Evolutionary conservation across 805 yeast genomes (phyloP), one percentile per base, ranked within the genome.

Genomic region (Cyberlindnera subsufficiens): DNA sequence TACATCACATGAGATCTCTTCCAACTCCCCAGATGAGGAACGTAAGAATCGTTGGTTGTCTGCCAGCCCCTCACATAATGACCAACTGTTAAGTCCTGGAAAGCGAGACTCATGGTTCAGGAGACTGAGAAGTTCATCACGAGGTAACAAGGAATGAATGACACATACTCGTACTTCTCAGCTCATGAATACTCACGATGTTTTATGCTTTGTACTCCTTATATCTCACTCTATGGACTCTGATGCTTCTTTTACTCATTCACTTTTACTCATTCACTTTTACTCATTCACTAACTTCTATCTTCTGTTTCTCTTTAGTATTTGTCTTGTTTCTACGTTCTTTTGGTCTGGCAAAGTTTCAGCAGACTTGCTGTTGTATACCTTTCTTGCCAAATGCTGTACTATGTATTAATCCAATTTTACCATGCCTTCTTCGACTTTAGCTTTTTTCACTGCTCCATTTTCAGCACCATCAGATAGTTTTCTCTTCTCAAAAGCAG

Each of bases 61-160:
- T 15, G 7, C 15, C 30, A 19, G 19, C 16, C 20, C 37, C 29
- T 25, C 31, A 25, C 13, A 15, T 15, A 15, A 10, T 31, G 27
- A 22, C 8, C 27, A 22, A 22, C 10, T 22, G 13, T 22, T 22
- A 25, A 35, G 31, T 20, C 19, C 31, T 22, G 16, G 25, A 14
- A 46, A 46, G 40, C 42, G 41, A 31, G 50, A 44, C 19, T 61
- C 68, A 6, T 75, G 79, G 79, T 68, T 73, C 46, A 70, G 62
- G 43, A 64, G 70, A 49, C 47, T 72, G 37, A 66, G 71, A 42
- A 62, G 68, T 36, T 55, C 65, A 25, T 68, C 72, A 6, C 54
- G 68, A 43, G 44, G 45, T 3, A 40, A 35, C 25, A 35, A 38
- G 27, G 25, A 14, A 3, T 22, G 18, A 17, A 20, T 30, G 10